These are phyloP conservation scores for Cucumis melo DNA, from an alignment of 306 rosid genomes.

Conservation along the genomic window DNA sequence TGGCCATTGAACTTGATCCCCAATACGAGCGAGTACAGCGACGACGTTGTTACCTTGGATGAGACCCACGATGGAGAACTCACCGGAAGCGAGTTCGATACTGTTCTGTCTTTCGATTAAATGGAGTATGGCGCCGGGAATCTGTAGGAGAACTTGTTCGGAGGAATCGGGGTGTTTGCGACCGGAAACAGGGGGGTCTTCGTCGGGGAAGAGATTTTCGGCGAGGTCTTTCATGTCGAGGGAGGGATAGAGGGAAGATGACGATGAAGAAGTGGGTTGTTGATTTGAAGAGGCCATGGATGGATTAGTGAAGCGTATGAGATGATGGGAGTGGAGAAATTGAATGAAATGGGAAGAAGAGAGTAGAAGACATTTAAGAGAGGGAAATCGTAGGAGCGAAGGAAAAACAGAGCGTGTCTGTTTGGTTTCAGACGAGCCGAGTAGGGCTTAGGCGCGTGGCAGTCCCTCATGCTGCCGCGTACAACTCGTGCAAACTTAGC, in stretches of 20 bases:
- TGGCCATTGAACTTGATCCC: slow-evolving; percentile 66
- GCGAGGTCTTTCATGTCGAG: slow-evolving; percentile 20
- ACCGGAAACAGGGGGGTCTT: slow-evolving; percentile 14
- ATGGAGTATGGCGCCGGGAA: slow-evolving; percentile 58
- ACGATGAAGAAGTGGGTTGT: slow-evolving; percentile 8
- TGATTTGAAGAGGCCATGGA: neutral
- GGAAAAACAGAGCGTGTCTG: slow-evolving; percentile 2
- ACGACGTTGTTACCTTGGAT: slow-evolving; percentile 37
- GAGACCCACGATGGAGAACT: slow-evolving; percentile 36
- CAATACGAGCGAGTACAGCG: slow-evolving; percentile 59
- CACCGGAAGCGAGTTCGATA: slow-evolving; percentile 67
- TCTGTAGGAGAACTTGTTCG: slow-evolving; percentile 34
- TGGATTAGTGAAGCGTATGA: neutral
- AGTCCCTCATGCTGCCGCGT: neutral
- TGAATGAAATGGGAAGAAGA: neutral
- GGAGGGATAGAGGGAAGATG: slow-evolving; percentile 31
- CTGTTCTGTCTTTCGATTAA: slow-evolving; percentile 56
- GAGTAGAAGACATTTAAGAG: neutral
- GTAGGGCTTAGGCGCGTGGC: neutral
- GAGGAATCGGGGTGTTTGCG: slow-evolving; percentile 8
- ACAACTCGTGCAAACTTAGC: neutral
- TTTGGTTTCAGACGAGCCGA: neutral
- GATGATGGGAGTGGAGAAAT: neutral
- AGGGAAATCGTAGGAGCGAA: neutral
- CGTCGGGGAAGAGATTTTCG: slow-evolving; percentile 31